These are phyloP conservation scores for Hondaea fermentalgiana DNA, from an alignment of 108 stramenopile species.

Conservation along the genomic window DNA sequence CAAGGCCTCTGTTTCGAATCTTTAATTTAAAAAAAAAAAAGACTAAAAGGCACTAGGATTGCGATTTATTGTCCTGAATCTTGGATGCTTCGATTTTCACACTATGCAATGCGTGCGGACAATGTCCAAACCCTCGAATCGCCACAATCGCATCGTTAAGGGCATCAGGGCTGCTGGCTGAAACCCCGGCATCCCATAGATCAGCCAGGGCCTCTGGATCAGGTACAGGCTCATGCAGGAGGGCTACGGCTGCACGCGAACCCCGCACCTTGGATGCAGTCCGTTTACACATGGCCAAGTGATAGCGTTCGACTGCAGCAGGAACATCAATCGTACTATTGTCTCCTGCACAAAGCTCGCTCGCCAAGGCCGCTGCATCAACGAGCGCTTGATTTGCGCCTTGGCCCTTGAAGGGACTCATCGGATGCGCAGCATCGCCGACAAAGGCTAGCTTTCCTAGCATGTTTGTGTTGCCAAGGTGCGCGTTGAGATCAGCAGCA, in stretches of 20 bases:
- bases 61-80: neutral
- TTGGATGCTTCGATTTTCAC: neutral
- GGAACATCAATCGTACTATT: neutral
- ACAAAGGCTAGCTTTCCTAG: neutral
- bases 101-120: neutral
- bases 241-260: neutral
- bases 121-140: neutral
- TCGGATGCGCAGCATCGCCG: constrained; percentile 37
- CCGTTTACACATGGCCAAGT: neutral
- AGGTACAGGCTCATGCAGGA: neutral
- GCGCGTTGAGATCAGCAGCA: neutral
- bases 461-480: neutral
- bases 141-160: neutral
- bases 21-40: no score
- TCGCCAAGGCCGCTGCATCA: constrained; percentile 18
- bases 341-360: neutral
- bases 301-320: neutral
- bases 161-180: neutral
- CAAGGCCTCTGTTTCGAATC: neutral
- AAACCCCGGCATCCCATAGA: neutral
- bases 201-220: neutral
- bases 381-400: constrained; percentile 35
- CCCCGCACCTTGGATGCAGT: neutral
- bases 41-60: no score
- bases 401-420: constrained; percentile 36